phyloP scores from a whole-genome alignment of 345 rosid genomes.

The Populus nigra region DNA sequence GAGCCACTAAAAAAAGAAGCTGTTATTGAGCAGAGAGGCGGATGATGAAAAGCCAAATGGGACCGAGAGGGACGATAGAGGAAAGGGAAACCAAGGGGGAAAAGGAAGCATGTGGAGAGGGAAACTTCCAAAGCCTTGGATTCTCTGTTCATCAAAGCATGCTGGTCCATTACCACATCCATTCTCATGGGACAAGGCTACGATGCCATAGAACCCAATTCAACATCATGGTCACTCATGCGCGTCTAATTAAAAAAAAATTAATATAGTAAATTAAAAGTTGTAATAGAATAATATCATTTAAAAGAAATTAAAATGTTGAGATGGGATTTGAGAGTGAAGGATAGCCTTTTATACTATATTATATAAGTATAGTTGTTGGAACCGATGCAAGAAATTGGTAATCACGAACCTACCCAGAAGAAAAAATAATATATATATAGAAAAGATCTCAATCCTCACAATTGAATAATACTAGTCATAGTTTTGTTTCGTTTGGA shows the following conservation, averaged over 20 bases:
- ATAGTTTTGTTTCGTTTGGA: too few species aligned
- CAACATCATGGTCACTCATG: conserved; percentile 6
- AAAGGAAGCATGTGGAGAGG: conserved; percentile 4
- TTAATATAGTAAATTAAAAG: neutral
- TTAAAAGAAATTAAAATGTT: neutral
- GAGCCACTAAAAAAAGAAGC: neutral
- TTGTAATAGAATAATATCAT: too few species aligned
- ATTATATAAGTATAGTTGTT: too few species aligned
- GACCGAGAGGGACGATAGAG: neutral
- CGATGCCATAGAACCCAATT: neutral
- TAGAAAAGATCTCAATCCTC: too few species aligned
- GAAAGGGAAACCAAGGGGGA: neutral
- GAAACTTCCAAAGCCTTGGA: conserved; percentile 15
- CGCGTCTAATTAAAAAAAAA: conserved; percentile 1
- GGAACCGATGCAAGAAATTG: too few species aligned
- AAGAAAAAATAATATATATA: too few species aligned
- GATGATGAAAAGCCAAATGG: neutral
- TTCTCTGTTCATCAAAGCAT: conserved; percentile 5
- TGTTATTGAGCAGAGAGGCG: neutral
- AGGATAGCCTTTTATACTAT: too few species aligned
- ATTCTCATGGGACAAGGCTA: neutral
- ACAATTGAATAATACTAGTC: too few species aligned
- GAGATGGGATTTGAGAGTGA: too few species aligned
- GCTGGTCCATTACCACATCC: neutral
- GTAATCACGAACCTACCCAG: too few species aligned